Evolutionary conservation across 116 monocot species (phyloP).

Genomic region (Trichopus zeylanicus): DNA sequence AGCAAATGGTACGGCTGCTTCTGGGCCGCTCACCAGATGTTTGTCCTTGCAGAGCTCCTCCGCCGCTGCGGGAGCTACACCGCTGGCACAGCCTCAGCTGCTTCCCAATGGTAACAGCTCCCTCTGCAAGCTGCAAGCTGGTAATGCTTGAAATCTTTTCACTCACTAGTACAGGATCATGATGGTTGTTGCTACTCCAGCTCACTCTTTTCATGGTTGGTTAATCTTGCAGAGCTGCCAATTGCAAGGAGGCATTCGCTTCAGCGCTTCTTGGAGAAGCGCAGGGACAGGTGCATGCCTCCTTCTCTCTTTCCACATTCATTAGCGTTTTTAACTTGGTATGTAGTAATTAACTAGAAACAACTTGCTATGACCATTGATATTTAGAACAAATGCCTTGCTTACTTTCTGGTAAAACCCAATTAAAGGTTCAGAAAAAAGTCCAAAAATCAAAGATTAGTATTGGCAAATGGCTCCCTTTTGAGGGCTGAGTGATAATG

Average conservation of each 20-base stretch:
- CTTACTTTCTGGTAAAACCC: too few relatives aligned
- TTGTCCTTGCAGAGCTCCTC: slow-evolving; percentile 63
- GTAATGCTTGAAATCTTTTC: too few relatives aligned
- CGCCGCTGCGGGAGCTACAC: slow-evolving; percentile 4
- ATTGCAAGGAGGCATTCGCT: slow-evolving; percentile 79
- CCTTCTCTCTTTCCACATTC: background rate
- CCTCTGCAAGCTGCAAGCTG: slow-evolving; percentile 56
- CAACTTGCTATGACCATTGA: too few relatives aligned
- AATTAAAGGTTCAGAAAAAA: too few relatives aligned
- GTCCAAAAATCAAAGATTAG: too few relatives aligned
- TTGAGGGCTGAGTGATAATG: too few relatives aligned
- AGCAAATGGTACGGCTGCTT: slow-evolving; percentile 16
- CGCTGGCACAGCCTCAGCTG: slow-evolving; percentile 13
- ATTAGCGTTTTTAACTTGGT: background rate
- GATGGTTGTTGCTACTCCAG: too few relatives aligned
- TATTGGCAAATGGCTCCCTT: too few relatives aligned
- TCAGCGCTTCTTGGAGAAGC: slow-evolving; percentile 86
- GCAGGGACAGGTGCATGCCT: slow-evolving; percentile 49
- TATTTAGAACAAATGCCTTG: too few relatives aligned
- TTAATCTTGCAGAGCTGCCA: slow-evolving; percentile 43
- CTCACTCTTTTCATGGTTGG: background rate
- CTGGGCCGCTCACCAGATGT: slow-evolving; percentile 47
- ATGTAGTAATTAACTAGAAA: background rate
- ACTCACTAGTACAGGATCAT: too few relatives aligned
- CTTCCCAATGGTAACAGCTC: slow-evolving; percentile 13